phyloP scores from a whole-genome alignment of 176 grass and related monocot species.

The Oropetium thomaeum region DNA sequence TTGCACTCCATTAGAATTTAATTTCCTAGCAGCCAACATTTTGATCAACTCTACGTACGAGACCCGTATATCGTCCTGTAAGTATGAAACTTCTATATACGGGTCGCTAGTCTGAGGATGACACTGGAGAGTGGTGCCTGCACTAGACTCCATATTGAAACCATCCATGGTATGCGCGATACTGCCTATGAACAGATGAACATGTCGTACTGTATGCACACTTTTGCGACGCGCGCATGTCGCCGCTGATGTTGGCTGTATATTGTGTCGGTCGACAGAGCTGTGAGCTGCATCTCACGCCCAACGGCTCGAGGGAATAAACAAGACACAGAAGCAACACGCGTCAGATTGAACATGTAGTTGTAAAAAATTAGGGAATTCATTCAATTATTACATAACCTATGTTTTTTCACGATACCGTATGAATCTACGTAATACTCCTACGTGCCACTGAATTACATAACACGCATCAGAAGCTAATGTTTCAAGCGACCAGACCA shows the following conservation, averaged over 20 bases:
- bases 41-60: too few relatives aligned
- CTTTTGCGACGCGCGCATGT: neutral
- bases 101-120: too few relatives aligned
- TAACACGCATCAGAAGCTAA: too few relatives aligned
- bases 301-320: neutral
- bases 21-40: too few relatives aligned
- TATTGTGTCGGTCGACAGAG: neutral
- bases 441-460: too few relatives aligned
- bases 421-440: neutral
- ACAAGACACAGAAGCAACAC: neutral
- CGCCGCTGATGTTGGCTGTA: neutral
- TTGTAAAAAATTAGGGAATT: neutral
- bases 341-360: neutral
- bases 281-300: neutral
- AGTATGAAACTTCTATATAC: too few relatives aligned
- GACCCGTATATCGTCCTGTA: too few relatives aligned
- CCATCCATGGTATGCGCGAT: neutral
- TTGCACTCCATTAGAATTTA: too few relatives aligned
- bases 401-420: neutral
- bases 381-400: neutral
- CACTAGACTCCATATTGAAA: too few relatives aligned
- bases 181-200: neutral
- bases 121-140: too few relatives aligned
- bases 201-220: neutral
- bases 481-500: constrained; percentile 18